Conservation (phyloP, 108 stramenopile species). For the Skeletonema potamos region DNA sequence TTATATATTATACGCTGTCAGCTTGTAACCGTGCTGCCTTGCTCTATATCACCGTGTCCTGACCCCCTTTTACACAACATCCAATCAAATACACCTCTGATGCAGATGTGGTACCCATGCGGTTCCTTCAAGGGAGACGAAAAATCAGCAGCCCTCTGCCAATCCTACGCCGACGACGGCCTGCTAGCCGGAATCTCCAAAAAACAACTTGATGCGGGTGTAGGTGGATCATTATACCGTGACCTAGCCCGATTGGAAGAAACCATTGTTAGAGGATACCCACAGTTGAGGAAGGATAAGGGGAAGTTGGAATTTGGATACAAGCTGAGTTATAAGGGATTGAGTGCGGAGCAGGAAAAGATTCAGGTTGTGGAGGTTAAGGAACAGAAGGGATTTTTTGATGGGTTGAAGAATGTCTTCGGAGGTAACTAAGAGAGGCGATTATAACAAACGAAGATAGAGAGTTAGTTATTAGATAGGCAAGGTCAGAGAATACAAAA, state of each 20-base stretch:
- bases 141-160: slow-evolving; percentile 68
- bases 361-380: slow-evolving; percentile 69
- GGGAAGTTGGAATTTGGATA: slow-evolving; percentile 81
- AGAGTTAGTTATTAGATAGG: too few species aligned
- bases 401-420: slow-evolving; percentile 69
- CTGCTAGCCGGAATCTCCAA: slow-evolving; percentile 72
- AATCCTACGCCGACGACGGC: slow-evolving; percentile 56
- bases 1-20: too few species aligned
- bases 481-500: too few species aligned
- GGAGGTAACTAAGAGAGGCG: slow-evolving; percentile 42
- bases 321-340: slow-evolving; percentile 66
- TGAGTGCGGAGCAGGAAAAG: slow-evolving; percentile 68
- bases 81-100: neutral
- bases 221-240: slow-evolving; percentile 61
- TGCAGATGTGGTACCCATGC: slow-evolving; percentile 92
- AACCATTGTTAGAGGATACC: slow-evolving; percentile 73
- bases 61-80: neutral
- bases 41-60: neutral
- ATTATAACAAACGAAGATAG: too few species aligned
- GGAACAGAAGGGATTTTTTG: slow-evolving; percentile 71
- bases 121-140: slow-evolving; percentile 90
- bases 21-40: too few species aligned
- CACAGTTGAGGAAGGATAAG: slow-evolving; percentile 69
- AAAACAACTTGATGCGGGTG: slow-evolving; percentile 83
- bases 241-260: slow-evolving; percentile 62